Percentiles rank a stretch among this genome's conserved stretches.
phyloP scores from a whole-genome alignment of 805 yeast genomes.

The Spathaspora boniae region DNA sequence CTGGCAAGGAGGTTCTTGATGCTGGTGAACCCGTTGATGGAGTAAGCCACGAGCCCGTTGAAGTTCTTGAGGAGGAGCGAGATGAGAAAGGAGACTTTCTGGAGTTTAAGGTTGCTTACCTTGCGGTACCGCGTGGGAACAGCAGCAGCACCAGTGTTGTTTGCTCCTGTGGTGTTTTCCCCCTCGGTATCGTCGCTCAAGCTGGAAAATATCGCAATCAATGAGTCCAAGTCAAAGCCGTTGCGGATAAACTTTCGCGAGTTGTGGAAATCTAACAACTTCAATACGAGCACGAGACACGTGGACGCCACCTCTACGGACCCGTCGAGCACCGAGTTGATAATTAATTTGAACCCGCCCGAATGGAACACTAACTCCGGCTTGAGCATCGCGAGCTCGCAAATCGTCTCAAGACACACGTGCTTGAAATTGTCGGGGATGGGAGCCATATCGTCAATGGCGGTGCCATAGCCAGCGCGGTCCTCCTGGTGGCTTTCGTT shows the following conservation, averaged over 20 bases:
- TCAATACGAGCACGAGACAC: slow-evolving; percentile 37
- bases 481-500: slow-evolving; percentile 8
- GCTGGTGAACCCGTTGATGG: slow-evolving; percentile 52
- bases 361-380: slow-evolving; percentile 44
- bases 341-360: slow-evolving; percentile 51
- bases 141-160: too few relatives aligned
- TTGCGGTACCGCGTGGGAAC: slow-evolving; percentile 14
- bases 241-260: slow-evolving; percentile 52
- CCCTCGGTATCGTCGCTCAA: slow-evolving; percentile 28
- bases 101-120: slow-evolving; percentile 45
- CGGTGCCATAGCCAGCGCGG: not conserved
- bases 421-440: slow-evolving; percentile 37
- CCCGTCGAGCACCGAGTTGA: slow-evolving; percentile 41
- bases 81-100: slow-evolving; percentile 57
- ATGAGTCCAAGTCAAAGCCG: slow-evolving; percentile 58
- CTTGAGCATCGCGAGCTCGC: slow-evolving; percentile 35
- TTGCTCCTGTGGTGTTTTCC: slow-evolving; percentile 5
- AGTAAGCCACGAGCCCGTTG: slow-evolving; percentile 70
- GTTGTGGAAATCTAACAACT: slow-evolving; percentile 55
- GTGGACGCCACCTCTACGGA: slow-evolving; percentile 14
- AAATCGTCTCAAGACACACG: slow-evolving; percentile 41
- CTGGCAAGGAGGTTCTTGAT: slow-evolving; percentile 58
- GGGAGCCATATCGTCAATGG: slow-evolving; percentile 5
- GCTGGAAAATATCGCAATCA: slow-evolving; percentile 73
- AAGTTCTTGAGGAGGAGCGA: slow-evolving; percentile 63